Percentiles rank a stretch among this genome's conserved stretches.
phyloP scores from a whole-genome alignment of 257 asterid species.

The Nemophila menziesii region DNA sequence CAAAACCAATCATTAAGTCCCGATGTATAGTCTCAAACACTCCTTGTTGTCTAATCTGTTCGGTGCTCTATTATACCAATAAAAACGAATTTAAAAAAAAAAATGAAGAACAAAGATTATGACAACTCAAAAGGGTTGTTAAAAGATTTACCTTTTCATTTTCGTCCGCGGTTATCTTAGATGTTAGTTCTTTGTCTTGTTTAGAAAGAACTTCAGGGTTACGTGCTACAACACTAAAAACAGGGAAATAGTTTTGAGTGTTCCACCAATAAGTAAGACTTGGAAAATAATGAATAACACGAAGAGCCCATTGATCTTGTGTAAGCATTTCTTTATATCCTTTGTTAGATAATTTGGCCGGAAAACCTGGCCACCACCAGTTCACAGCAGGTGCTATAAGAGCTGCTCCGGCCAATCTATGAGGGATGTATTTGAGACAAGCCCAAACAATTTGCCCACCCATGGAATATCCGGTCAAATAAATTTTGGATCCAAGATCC shows the following conservation, averaged over 20 bases:
- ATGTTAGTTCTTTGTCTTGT: conserved; percentile 28
- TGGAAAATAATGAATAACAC: conserved; percentile 50
- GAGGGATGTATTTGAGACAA: conserved; percentile 58
- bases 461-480: conserved; percentile 52
- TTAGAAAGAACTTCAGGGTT: conserved; percentile 24
- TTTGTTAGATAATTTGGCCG: conserved; percentile 31
- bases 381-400: conserved; percentile 43
- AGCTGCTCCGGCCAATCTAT: conserved; percentile 51
- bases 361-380: conserved; percentile 62
- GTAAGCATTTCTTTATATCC: conserved; percentile 27
- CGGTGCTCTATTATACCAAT: too few species aligned
- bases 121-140: too few species aligned
- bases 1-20: too few species aligned
- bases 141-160: too few species aligned
- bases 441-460: conserved; percentile 75
- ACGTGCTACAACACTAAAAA: conserved; percentile 33
- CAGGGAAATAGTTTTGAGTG: conserved; percentile 54
- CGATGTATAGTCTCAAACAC: too few species aligned
- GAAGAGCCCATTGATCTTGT: conserved; percentile 47
- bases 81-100: too few species aligned
- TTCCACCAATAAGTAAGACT: conserved; percentile 62
- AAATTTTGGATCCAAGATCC: conserved; percentile 47
- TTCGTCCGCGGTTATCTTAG: too few species aligned
- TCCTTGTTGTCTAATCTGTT: too few species aligned
- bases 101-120: too few species aligned